Evolutionary conservation across 2,329 filamentous ascomycete species (phyloP).

Genomic region (Trichoderma sp.): DNA sequence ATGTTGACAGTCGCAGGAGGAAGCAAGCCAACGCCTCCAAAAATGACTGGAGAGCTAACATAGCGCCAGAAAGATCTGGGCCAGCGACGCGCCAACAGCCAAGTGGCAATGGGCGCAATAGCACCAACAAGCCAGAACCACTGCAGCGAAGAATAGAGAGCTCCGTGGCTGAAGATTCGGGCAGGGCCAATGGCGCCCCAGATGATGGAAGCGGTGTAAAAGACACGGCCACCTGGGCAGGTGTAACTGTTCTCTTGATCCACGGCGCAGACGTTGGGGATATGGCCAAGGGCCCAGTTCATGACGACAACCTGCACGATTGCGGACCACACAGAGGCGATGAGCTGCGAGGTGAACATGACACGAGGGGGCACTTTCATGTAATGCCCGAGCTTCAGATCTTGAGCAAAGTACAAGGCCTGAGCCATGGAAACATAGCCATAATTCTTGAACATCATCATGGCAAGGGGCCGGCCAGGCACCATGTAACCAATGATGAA

Average conservation of each 20-base stretch:
- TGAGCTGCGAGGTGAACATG: conserved; percentile 62
- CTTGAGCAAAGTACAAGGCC: conserved; percentile 64
- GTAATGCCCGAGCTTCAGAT: conserved; percentile 69
- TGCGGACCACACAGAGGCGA: conserved; percentile 62
- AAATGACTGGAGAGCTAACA: conserved; percentile 68
- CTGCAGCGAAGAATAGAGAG: conserved; percentile 64
- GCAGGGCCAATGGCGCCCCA: conserved; percentile 73
- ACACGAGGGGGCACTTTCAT: conserved; percentile 65
- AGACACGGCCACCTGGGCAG: conserved; percentile 56
- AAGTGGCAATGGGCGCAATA: conserved; percentile 63
- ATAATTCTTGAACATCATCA: conserved; percentile 80
- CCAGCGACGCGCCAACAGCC: conserved; percentile 60
- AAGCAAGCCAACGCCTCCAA: conserved; percentile 63
- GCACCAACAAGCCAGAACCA: conserved; percentile 73
- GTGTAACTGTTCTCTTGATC: conserved; percentile 58
- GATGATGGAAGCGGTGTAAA: conserved; percentile 70
- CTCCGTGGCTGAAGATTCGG: conserved; percentile 66
- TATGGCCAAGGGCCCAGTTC: conserved; percentile 65
- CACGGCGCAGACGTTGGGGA: conserved; percentile 61
- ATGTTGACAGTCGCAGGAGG: conserved; percentile 71
- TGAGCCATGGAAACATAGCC: conserved; percentile 69
- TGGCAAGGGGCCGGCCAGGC: conserved; percentile 67
- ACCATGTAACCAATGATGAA: conserved; percentile 74
- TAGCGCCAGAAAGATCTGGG: conserved; percentile 65
- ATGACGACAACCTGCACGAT: conserved; percentile 65